These are phyloP conservation scores for Magnolia kwangsiensis DNA, from an alignment of 164 flowering plant genomes.

Conservation along the genomic window DNA sequence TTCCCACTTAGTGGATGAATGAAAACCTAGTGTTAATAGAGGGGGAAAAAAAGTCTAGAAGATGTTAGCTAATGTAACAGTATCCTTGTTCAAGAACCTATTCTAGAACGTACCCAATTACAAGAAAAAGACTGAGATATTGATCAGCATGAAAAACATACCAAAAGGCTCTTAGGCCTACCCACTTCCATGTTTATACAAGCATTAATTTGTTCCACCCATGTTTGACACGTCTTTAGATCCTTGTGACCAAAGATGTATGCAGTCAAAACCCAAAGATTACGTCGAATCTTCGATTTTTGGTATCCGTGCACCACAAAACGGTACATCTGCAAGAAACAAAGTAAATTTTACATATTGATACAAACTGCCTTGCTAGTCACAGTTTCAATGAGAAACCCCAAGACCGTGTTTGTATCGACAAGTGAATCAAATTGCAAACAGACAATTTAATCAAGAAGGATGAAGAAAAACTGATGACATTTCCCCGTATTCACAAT, in stretches of 20 bases:
- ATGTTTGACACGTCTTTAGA: constrained; percentile 52
- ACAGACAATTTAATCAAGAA: no score
- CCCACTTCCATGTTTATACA: constrained; percentile 39
- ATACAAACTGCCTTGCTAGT: neutral
- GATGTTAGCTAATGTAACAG: constrained; percentile 1
- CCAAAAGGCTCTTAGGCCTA: constrained; percentile 86
- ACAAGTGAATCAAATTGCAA: neutral
- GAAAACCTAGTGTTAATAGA: constrained; percentile 49
- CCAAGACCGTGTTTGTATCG: neutral
- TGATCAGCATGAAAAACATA: constrained; percentile 23
- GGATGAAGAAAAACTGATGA: no score
- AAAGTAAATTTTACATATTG: constrained; percentile 6
- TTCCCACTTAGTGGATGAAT: constrained; percentile 89
- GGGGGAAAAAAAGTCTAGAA: neutral
- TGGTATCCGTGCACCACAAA: constrained; percentile 66
- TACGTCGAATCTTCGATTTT: constrained; percentile 45
- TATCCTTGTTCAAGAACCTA: neutral
- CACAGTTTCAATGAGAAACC: neutral
- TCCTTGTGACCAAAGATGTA: constrained; percentile 73
- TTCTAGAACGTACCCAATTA: neutral
- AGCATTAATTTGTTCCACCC: constrained; percentile 53
- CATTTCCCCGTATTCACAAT: neutral
- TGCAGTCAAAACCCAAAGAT: constrained; percentile 39
- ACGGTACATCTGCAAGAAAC: constrained; percentile 62
- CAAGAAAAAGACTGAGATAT: neutral